phyloP scores from a whole-genome alignment of 2,329 filamentous ascomycete genomes.

The Teratosphaeria destructans region DNA sequence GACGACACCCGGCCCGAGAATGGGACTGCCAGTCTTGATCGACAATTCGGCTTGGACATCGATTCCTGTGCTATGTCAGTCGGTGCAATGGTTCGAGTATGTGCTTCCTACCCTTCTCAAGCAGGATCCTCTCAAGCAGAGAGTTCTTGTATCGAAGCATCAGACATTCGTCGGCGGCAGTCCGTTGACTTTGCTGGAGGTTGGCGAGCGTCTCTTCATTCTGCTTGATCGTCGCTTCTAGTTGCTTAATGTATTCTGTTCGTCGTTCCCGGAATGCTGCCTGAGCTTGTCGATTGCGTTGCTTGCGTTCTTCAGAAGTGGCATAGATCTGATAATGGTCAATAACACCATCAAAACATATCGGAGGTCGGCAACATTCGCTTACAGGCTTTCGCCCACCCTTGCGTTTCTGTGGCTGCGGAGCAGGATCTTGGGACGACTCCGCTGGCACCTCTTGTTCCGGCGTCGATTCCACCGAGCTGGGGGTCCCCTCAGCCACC shows the following conservation, averaged over 20 bases:
- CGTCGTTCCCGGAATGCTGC: slow-evolving; percentile 93
- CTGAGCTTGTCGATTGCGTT: slow-evolving; percentile 92
- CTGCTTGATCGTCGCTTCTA: slow-evolving; percentile 93
- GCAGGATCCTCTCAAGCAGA: slow-evolving; percentile 80
- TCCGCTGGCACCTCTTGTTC: slow-evolving; percentile 34
- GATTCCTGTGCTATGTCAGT: slow-evolving; percentile 51
- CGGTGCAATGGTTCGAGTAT: not conserved
- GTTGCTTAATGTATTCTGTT: slow-evolving; percentile 98
- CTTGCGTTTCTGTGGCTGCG: slow-evolving; percentile 72
- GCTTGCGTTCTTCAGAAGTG: slow-evolving; percentile 95
- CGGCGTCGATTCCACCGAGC: slow-evolving; percentile 39
- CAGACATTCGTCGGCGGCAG: slow-evolving; percentile 88
- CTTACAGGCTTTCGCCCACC: slow-evolving; percentile 92
- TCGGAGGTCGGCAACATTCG: slow-evolving; percentile 13
- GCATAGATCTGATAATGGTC: slow-evolving; percentile 69
- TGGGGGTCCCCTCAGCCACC: slow-evolving; percentile 34
- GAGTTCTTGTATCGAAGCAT: slow-evolving; percentile 99
- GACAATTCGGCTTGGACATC: slow-evolving; percentile 94
- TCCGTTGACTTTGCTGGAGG: slow-evolving; percentile 87
- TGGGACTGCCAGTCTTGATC: slow-evolving; percentile 82
- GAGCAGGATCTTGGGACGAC: slow-evolving; percentile 30
- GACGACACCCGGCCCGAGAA: slow-evolving; percentile 53
- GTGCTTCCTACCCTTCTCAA: slow-evolving; percentile 69
- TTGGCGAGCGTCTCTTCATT: slow-evolving; percentile 91
- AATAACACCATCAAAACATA: not conserved